Conservation (phyloP, 352 stramenopile genomes). For the Phytophthora agathidicida region DNA sequence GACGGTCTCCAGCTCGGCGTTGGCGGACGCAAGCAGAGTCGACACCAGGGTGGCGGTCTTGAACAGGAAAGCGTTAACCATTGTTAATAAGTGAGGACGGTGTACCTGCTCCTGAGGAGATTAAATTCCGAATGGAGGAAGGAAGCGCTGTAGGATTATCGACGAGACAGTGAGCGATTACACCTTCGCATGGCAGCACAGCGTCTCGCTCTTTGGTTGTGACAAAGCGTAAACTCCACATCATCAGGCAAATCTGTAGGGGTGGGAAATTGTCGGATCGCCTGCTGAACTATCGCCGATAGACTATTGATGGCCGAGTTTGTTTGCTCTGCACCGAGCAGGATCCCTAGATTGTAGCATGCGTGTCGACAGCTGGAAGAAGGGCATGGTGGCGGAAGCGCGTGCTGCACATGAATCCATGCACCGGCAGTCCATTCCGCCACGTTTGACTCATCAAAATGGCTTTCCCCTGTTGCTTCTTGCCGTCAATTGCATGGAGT, state of each 20-base stretch:
- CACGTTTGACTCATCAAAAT: constrained; percentile 18
- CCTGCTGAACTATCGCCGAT: constrained; percentile 4
- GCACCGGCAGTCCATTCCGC: constrained; percentile 6
- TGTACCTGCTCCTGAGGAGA: constrained; percentile 15
- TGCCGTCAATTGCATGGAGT: neutral
- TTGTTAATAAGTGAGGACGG: constrained; percentile 1
- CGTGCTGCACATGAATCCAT: constrained; percentile 10
- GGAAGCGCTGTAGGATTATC: no score
- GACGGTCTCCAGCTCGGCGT: constrained; percentile 51
- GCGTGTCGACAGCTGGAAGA: constrained; percentile 19
- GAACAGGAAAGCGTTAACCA: constrained; percentile 22
- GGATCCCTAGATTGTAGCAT: neutral
- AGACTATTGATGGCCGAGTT: constrained; percentile 10
- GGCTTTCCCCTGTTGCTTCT: constrained; percentile 1
- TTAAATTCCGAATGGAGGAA: constrained; percentile 27
- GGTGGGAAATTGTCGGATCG: constrained; percentile 26
- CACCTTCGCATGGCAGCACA: no score
- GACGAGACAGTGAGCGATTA: no score
- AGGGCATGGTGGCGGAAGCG: constrained; percentile 11
- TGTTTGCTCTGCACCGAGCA: neutral
- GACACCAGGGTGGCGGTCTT: constrained; percentile 27
- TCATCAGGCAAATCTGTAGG: constrained; percentile 24
- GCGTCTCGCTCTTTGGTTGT: neutral
- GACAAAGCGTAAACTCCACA: constrained; percentile 24
- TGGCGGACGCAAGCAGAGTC: constrained; percentile 16